Percentiles rank a stretch among this genome's conserved stretches.
These are phyloP conservation scores for Arxiozyma telluris DNA, from an alignment of 1,139 yeast species.

Conservation along the genomic window DNA sequence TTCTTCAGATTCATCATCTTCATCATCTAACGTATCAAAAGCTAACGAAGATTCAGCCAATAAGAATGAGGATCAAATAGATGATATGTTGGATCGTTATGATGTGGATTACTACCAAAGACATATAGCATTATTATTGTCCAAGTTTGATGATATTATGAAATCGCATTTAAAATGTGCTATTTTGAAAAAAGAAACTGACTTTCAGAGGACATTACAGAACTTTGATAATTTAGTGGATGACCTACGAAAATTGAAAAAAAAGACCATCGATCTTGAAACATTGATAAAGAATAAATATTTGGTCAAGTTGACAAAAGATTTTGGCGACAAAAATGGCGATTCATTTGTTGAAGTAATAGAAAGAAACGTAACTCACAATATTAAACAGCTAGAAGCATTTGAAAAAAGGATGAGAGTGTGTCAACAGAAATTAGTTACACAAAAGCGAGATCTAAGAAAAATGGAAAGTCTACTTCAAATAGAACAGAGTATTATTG, in stretches of 20 bases:
- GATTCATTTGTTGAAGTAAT: constrained; percentile 15
- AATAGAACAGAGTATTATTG: constrained; percentile 19
- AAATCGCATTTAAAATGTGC: constrained; percentile 10
- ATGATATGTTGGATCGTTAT: constrained; percentile 6
- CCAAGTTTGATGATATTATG: constrained; percentile 12
- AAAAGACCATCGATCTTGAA: constrained; percentile 9
- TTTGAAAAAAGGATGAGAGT: constrained; percentile 17
- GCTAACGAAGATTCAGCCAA: not conserved
- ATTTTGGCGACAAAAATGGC: constrained; percentile 12
- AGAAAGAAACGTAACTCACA: constrained; percentile 7
- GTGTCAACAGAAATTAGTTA: constrained; percentile 32
- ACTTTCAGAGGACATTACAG: constrained; percentile 9
- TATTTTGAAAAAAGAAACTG: constrained; percentile 12
- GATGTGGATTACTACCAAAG: constrained; percentile 14
- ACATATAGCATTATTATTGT: constrained; percentile 12
- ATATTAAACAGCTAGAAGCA: constrained; percentile 10
- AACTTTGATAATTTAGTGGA: constrained; percentile 11
- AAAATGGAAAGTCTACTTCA: constrained; percentile 17
- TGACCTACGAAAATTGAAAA: constrained; percentile 9
- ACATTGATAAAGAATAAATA: constrained; percentile 10
- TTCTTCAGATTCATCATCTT: constrained; percentile 5
- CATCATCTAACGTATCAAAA: constrained; percentile 2
- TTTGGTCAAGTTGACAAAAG: constrained; percentile 8
- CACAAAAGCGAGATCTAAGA: constrained; percentile 76
- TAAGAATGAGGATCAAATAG: not conserved